Evolutionary conservation across 192 early-diverging fungal species (phyloP), one percentile per base, ranked within the genome.

Genomic region (Podila epigama): DNA sequence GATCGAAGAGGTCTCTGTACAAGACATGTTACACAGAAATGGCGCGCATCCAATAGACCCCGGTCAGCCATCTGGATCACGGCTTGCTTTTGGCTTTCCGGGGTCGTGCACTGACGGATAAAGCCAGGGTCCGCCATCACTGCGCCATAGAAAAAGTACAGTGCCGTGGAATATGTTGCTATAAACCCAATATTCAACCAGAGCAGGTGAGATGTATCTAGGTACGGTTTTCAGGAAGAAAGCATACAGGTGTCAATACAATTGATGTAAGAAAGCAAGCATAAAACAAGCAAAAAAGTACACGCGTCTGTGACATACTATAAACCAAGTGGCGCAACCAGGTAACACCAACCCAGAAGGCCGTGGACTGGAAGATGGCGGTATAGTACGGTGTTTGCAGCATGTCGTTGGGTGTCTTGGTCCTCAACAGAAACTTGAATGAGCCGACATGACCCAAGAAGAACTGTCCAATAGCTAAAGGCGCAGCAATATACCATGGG

Each of bases 21-120:
- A 58, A 92, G 79, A 68, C 97, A 99, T 4, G 92, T 92, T 10
- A 89, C 84, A 82, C 97, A 99, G 57, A 94, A 97, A 61, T 93
- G 88, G 15, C 94, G 83, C 28, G 85, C 58, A 73, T 95, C 91
- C 57, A 99, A 84, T 22, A 64, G 77, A 6, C 88, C 87, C 31
- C 86, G 77, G 20, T 88, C 87, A 0, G 91, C 91, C 66, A 99
- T 81, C n/a, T 85, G 68, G 8, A 89, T 41, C 18, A 95, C 85
- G 36, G 68, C 68, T 58, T 85, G 61, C 33, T 81, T 71, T 50
- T 88, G 83, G 20, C 68, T 55, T 29, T 86, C 83, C 8, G 70
- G 63, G 5, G 79, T 58, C 2, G 54, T 60, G 13, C 85, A 81
- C 60, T 86, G 88, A 7, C 82, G 86, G 22, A 94, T 85, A 68